These are phyloP conservation scores for Plasmopara muralis DNA, from an alignment of 352 stramenopile genomes.

Conservation along the genomic window DNA sequence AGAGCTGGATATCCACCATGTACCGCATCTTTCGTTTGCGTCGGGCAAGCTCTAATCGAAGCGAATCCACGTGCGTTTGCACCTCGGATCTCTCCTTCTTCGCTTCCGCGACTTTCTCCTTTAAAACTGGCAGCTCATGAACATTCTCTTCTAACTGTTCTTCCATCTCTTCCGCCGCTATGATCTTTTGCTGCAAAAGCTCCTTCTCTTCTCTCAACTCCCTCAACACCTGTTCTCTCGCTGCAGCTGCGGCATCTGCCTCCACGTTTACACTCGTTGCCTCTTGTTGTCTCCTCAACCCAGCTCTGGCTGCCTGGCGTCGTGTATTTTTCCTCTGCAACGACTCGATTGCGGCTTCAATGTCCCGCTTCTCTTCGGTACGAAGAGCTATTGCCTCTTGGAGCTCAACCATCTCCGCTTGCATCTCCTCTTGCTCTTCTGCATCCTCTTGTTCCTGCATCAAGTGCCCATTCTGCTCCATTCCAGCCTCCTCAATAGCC, in stretches of 20 bases:
- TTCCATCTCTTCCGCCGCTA: conserved; percentile 33
- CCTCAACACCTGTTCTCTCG: conserved; percentile 26
- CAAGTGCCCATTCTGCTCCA: not conserved
- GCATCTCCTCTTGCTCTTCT: not conserved
- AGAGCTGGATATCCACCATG: conserved; percentile 59
- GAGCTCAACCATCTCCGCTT: conserved; percentile 26
- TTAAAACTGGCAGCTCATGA: conserved; percentile 28
- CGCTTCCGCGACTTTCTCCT: conserved; percentile 24
- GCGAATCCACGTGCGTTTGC: conserved; percentile 32
- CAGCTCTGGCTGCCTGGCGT: conserved; percentile 4
- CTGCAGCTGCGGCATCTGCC: conserved; percentile 12
- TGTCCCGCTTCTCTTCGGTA: conserved; percentile 52
- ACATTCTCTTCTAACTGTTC: conserved; percentile 34
- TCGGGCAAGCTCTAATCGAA: conserved; percentile 31
- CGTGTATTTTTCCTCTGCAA: conserved; percentile 37
- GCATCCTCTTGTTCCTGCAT: conserved; percentile 12
- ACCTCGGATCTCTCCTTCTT: conserved; percentile 19
- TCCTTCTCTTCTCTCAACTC: conserved; percentile 43
- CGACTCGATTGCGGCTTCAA: conserved; percentile 47
- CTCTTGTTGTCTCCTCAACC: conserved; percentile 6
- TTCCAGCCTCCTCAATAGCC: conserved; percentile 6
- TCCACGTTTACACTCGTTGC: conserved; percentile 14
- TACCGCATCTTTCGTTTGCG: conserved; percentile 59
- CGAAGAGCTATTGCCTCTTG: conserved; percentile 42
- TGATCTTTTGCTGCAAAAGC: conserved; percentile 37